A percentile compares a stretch with the other conserved stretches of the same genome.
Conservation (phyloP, 192 early-diverging fungal species). For the Rhizophagus prolifer region DNA sequence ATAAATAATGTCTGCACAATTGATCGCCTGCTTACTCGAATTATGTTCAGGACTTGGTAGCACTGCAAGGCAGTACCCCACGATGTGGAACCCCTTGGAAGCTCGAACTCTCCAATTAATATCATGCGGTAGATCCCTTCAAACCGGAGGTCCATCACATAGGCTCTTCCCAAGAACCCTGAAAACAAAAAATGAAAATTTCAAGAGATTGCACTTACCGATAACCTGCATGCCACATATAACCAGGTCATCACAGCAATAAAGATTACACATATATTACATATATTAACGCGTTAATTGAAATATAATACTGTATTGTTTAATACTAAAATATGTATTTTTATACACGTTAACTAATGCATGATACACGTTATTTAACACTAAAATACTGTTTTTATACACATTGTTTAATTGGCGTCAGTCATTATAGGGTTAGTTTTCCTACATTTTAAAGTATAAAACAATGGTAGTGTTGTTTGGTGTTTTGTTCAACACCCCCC, state of each 20-base stretch:
- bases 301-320: no score
- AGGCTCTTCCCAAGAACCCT: slow-evolving; percentile 28
- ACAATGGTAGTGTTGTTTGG: no score
- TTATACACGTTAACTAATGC: no score
- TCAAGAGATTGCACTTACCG: not conserved
- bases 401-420: no score
- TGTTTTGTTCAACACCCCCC: no score
- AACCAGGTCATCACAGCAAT: slow-evolving; percentile 21
- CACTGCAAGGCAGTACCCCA: slow-evolving; percentile 30
- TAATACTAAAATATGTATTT: no score
- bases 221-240: slow-evolving; percentile 26
- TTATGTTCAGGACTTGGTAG: slow-evolving; percentile 29
- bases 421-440: no score
- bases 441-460: no score
- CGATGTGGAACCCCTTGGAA: slow-evolving; percentile 18
- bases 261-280: no score
- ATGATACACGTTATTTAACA: no score
- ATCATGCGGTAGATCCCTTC: slow-evolving; percentile 28
- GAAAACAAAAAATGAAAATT: slow-evolving; percentile 10
- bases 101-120: slow-evolving; percentile 26
- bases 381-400: no score
- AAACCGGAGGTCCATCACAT: slow-evolving; percentile 16
- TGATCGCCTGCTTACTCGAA: slow-evolving; percentile 22
- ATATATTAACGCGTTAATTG: no score
- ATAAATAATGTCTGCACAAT: slow-evolving; percentile 6